Evolutionary conservation across 2,329 filamentous ascomycete species (phyloP).

Genomic region (Pseudogymnoascus sp.): DNA sequence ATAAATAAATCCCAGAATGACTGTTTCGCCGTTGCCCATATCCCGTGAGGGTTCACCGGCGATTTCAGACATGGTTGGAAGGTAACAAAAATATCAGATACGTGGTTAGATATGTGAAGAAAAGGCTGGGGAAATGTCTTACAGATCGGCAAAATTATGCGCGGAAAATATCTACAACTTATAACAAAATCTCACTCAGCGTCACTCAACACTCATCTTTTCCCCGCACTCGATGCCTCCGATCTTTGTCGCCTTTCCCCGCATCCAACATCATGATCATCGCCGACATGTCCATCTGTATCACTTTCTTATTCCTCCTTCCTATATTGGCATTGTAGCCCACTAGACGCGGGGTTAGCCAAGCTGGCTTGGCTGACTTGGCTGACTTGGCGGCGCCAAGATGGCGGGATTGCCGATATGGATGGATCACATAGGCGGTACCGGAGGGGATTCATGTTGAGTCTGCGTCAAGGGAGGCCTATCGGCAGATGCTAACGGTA

Average conservation of each 20-base stretch:
- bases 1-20: slow-evolving; percentile 57
- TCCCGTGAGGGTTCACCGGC: slow-evolving; percentile 46
- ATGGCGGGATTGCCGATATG: background rate
- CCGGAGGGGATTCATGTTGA: background rate
- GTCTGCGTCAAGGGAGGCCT: background rate
- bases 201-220: background rate
- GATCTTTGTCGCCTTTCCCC: background rate
- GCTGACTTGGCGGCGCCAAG: too few relatives aligned
- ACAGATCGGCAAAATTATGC: background rate
- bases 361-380: background rate
- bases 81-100: background rate
- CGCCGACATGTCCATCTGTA: background rate
- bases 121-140: background rate
- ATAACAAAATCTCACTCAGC: background rate
- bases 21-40: slow-evolving; percentile 56
- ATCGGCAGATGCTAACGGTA: background rate
- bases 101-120: background rate
- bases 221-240: background rate
- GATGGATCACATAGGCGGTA: background rate
- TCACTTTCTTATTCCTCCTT: background rate
- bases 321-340: background rate
- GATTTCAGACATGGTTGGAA: background rate
- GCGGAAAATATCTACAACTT: background rate
- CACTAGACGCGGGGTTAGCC: background rate
- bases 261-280: background rate